Base-by-base conservation (phyloP, 345 rosid species). In the Trapa bicornis region DNA sequence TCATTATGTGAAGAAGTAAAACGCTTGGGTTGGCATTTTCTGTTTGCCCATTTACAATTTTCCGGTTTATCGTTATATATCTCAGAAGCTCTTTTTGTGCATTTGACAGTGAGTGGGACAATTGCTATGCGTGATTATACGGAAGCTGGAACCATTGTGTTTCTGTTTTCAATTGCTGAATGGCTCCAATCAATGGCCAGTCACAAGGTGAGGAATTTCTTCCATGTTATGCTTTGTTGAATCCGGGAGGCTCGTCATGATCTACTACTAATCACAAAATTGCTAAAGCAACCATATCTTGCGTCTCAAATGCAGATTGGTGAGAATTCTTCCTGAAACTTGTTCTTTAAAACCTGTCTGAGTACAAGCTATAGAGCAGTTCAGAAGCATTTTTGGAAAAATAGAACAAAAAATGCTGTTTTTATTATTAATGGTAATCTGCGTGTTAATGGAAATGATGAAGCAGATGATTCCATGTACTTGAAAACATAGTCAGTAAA, bases 171-270 rank as follows among this genome's bases (percentile, higher is more conserved):
- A 36, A 79, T 82, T 63, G 91, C 96, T 0, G 87, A 86, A 64
- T 94, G 99, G 99, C 96, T 94, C 14, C 89, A 94, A 63, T 72
- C 96, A 36, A 84, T 89, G 64, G 96, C 99, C 75, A 75, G 96
- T 86, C 87, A 86, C 75, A 94, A 87, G 96, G 97, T 89, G 73
- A 14, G 7, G 41, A 32, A 11, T 5, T 65, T 15, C 16, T 37
- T 53, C 47, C 11, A 3, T 6, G 8, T 4, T 4, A 22, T 17
- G 8, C 60, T 54, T 54, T 54, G 35, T 17, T 2, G 35, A 22
- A 54, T n/a, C 60, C 60, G 2, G 1, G 54, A 16, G 54, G 54
- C n/a, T 14, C 54, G 54, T 50, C 1, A 14, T 50, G n/a, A 41
- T 41, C 43, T 4, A 8, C 7, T 41, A 3, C 7, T 41, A 41